Percentiles rank a stretch among this genome's conserved stretches.
Conservation (phyloP, 2,329 filamentous ascomycete species). For the Colletotrichum coccodes region DNA sequence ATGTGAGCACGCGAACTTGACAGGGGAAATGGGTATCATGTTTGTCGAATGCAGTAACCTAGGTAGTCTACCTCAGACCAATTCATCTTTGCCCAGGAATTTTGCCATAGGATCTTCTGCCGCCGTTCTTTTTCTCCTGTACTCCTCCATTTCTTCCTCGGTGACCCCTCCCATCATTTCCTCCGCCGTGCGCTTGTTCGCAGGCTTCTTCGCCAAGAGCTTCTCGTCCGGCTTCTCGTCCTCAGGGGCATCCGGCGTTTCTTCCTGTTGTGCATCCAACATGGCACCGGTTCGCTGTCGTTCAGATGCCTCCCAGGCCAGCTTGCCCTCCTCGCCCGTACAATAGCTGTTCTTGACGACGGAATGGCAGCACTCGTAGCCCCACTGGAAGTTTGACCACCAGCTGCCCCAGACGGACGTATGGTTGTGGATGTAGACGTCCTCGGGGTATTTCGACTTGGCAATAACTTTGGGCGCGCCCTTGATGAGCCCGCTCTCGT, state of each 20-base stretch:
- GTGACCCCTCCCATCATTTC: conserved; percentile 83
- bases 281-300: conserved; percentile 61
- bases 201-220: conserved; percentile 39
- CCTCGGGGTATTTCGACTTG: conserved; percentile 92
- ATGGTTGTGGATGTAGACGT: conserved; percentile 91
- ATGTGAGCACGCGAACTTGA: conserved; percentile 10
- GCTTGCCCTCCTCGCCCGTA: conserved; percentile 88
- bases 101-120: conserved; percentile 90
- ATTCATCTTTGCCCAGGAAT: conserved; percentile 78
- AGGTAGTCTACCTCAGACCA: conserved; percentile 54
- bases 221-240: conserved; percentile 46
- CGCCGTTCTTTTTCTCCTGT: conserved; percentile 78
- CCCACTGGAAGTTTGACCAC: conserved; percentile 97
- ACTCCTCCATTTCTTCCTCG: conserved; percentile 88
- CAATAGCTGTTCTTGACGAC: conserved; percentile 97
- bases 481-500: conserved; percentile 89
- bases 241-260: conserved; percentile 36
- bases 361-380: conserved; percentile 94
- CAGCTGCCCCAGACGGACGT: conserved; percentile 94
- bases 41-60: conserved; percentile 18
- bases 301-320: conserved; percentile 82
- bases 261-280: conserved; percentile 43
- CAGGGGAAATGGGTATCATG: conserved; percentile 33
- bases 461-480: conserved; percentile 80
- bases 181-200: conserved; percentile 79